Conservation (phyloP, 768 basidiomycete species). For the Dacryopinax spathularia region DNA sequence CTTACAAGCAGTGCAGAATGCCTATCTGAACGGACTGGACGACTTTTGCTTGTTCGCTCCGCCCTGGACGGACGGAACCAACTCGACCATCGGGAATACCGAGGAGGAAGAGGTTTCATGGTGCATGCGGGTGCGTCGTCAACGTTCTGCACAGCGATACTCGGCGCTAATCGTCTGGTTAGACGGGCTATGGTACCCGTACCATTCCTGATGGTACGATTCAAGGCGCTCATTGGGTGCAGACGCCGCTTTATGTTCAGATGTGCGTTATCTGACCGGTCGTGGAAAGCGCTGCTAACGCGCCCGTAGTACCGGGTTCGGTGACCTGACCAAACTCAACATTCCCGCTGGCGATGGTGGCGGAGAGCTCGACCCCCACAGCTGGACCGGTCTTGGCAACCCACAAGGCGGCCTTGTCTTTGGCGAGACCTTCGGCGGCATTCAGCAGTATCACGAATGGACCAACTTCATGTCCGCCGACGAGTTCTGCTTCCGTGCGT, state of each 20-base stretch:
- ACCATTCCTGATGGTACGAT: constrained; percentile 12
- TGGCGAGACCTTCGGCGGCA: constrained; percentile 42
- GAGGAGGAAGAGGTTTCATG: constrained; percentile 25
- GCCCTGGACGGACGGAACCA: constrained; percentile 2
- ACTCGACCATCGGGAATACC: constrained; percentile 22
- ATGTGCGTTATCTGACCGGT: constrained; percentile 19
- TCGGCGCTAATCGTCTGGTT: constrained; percentile 10
- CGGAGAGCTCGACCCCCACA: constrained; percentile 30
- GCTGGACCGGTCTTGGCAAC: constrained; percentile 31
- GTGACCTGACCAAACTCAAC: constrained; percentile 30
- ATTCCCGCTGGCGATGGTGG: constrained; percentile 23
- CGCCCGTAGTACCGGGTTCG: constrained; percentile 17
- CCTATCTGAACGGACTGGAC: constrained; percentile 5
- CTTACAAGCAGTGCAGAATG: constrained; percentile 8
- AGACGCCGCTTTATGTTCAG: constrained; percentile 27
- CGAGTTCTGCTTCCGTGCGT: constrained; percentile 20
- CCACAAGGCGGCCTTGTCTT: constrained; percentile 57
- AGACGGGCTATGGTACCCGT: constrained; percentile 15
- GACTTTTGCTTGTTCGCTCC: constrained; percentile 10
- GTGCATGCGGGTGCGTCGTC: constrained; percentile 17
- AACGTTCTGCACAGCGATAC: background rate
- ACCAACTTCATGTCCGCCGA: constrained; percentile 48
- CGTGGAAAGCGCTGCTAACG: background rate
- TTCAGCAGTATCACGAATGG: constrained; percentile 55
- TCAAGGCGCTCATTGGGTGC: constrained; percentile 16